phyloP scores from a whole-genome alignment of 129 eudicot genomes.

The Kitagawia praeruptora region DNA sequence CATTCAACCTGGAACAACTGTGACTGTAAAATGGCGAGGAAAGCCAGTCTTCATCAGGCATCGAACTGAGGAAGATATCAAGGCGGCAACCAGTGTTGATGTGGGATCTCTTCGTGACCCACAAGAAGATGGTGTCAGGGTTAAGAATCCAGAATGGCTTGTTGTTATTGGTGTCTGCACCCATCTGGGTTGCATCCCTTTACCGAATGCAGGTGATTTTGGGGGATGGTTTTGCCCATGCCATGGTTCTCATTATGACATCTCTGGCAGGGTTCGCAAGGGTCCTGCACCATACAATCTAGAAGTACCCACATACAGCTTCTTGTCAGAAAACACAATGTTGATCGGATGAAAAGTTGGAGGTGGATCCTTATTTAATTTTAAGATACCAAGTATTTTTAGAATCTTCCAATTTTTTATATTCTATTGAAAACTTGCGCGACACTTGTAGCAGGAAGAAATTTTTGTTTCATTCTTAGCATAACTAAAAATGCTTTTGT shows the following conservation, averaged over 20 bases:
- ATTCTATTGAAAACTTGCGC: background rate
- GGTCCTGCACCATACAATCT: conserved; percentile 29
- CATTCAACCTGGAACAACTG: conserved; percentile 22
- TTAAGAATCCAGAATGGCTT: conserved; percentile 27
- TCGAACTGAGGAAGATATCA: conserved; percentile 18
- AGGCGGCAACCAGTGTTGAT: conserved; percentile 16
- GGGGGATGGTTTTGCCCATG: conserved; percentile 32
- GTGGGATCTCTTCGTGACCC: conserved; percentile 23
- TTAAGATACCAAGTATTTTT: conserved; percentile 10
- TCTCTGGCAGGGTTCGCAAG: conserved; percentile 27
- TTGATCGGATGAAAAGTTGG: conserved; percentile 14
- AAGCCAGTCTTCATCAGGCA: conserved; percentile 29
- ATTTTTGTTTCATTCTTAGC: conserved; percentile 13
- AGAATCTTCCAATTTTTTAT: conserved; percentile 16
- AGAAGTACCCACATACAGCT: conserved; percentile 23
- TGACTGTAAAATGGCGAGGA: conserved; percentile 28
- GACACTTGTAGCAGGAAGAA: conserved; percentile 11
- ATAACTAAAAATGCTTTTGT: conserved; percentile 18
- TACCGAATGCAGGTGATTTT: conserved; percentile 27
- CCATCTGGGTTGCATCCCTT: conserved; percentile 26
- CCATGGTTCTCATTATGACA: conserved; percentile 31
- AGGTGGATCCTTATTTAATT: background rate
- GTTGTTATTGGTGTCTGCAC: conserved; percentile 26
- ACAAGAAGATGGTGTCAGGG: conserved; percentile 16
- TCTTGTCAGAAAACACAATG: conserved; percentile 23